Evolutionary conservation across 768 basidiomycete species (phyloP).

Genomic region (Cystofilobasidium bisporidii): DNA sequence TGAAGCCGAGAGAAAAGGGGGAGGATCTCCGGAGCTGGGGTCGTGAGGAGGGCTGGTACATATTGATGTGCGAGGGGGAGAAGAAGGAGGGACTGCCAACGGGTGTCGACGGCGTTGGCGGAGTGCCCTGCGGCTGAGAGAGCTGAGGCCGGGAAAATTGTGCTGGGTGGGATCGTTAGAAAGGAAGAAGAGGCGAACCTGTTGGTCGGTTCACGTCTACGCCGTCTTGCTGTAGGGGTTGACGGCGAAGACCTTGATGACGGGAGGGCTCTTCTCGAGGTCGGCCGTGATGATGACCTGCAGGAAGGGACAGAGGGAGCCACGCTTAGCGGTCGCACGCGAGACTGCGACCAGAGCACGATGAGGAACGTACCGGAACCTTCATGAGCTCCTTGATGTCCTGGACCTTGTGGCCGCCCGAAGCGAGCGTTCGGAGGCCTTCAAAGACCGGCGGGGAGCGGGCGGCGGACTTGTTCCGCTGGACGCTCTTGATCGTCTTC

Average conservation of each 20-base stretch:
- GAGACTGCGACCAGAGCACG: constrained; percentile 8
- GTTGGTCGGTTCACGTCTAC: background rate
- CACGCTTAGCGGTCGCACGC: too few species aligned
- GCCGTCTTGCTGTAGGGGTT: constrained; percentile 51
- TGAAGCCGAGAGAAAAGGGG: too few species aligned
- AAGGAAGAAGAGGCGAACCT: background rate
- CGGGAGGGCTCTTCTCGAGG: constrained; percentile 83
- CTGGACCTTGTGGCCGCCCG: constrained; percentile 77
- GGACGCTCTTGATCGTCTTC: constrained; percentile 41
- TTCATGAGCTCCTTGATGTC: constrained; percentile 89
- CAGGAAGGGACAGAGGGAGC: constrained; percentile 23
- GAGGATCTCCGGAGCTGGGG: too few species aligned
- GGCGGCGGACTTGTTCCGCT: constrained; percentile 64
- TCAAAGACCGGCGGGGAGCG: constrained; percentile 73
- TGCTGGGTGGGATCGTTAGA: too few species aligned
- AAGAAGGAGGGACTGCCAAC: too few species aligned
- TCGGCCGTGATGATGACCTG: constrained; percentile 93
- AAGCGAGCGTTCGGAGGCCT: constrained; percentile 58
- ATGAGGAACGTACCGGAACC: constrained; percentile 59
- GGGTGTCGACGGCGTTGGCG: too few species aligned
- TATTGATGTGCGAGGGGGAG: too few species aligned
- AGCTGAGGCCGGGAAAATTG: too few species aligned
- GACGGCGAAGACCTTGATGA: constrained; percentile 94
- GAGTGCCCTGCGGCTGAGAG: too few species aligned
- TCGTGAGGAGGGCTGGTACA: too few species aligned